Percentiles rank a stretch among this genome's conserved stretches.
Evolutionary conservation across 73 alveolate species (phyloP).

Genomic region (Paramecium octaurelia): DNA sequence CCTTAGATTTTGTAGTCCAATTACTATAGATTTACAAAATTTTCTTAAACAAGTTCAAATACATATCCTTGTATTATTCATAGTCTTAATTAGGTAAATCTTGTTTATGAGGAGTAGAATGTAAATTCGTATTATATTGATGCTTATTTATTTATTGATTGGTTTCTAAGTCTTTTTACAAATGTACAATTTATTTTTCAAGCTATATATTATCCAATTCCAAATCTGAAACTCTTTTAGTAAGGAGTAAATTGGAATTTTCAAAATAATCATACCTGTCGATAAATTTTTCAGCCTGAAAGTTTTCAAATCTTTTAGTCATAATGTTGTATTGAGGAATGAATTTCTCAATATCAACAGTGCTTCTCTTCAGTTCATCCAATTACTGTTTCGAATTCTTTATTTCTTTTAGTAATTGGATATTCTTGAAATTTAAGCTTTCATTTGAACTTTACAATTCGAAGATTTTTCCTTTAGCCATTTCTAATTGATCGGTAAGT

Average conservation of each 20-base stretch:
- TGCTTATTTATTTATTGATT: background rate
- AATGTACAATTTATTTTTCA: background rate
- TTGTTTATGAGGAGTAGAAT: background rate
- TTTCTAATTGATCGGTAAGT: background rate
- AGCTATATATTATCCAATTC: background rate
- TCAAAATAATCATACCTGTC: conserved; percentile 44
- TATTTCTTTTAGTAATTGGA: background rate
- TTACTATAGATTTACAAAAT: conserved; percentile 10
- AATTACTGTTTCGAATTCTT: background rate
- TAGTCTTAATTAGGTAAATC: background rate
- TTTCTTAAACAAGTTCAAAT: conserved; percentile 7
- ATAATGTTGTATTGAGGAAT: conserved; percentile 18
- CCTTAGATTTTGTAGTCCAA: background rate
- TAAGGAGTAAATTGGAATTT: background rate
- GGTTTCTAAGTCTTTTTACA: background rate
- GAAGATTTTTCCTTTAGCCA: conserved; percentile 18
- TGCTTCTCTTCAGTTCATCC: conserved; percentile 1
- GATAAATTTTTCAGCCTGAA: conserved; percentile 13
- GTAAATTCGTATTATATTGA: background rate
- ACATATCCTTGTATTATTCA: background rate
- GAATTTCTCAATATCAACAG: conserved; percentile 38
- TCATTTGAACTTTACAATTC: conserved; percentile 42
- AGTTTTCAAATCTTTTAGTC: background rate
- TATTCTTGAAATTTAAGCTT: conserved; percentile 5
- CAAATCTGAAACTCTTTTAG: conserved; percentile 37